Conservation (phyloP, 352 stramenopile genomes). For the Phytopythium litorale region DNA sequence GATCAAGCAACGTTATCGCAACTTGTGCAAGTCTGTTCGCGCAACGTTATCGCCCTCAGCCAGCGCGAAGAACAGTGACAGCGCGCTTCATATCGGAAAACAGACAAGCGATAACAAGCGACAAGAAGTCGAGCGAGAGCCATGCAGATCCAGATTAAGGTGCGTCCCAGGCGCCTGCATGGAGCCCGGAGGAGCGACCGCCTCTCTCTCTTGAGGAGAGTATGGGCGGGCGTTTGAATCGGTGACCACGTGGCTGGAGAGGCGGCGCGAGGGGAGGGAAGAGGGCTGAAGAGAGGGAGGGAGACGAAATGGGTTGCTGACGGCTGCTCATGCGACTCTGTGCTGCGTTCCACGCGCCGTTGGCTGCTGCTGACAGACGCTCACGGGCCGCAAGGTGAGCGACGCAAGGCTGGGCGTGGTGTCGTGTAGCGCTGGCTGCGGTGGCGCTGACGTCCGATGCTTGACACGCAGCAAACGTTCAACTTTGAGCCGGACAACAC, state of each 20-base stretch:
- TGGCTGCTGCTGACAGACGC: slow-evolving; percentile 38
- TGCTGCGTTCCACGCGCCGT: background rate
- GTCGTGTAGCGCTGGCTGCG: too few relatives aligned
- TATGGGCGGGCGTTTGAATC: too few relatives aligned
- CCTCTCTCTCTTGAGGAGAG: too few relatives aligned
- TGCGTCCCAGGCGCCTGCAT: slow-evolving; percentile 8
- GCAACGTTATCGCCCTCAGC: background rate
- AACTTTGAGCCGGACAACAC: slow-evolving; percentile 89
- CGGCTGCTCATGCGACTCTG: background rate
- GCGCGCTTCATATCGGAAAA: background rate
- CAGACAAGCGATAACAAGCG: slow-evolving; percentile 1
- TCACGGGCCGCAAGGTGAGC: slow-evolving; percentile 76
- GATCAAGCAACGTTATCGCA: background rate
- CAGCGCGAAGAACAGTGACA: background rate
- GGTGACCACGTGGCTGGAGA: too few relatives aligned
- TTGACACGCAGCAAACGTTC: slow-evolving; percentile 66
- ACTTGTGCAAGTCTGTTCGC: background rate
- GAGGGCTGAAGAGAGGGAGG: background rate
- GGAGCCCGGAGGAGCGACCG: background rate
- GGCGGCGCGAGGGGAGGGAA: too few relatives aligned
- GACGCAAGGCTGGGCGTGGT: too few relatives aligned
- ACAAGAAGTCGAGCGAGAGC: slow-evolving; percentile 3
- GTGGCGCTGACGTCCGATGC: background rate
- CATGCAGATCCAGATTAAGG: slow-evolving; percentile 89
- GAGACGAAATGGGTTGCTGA: background rate